Evolutionary conservation across 345 rosid genomes (phyloP).

Genomic region (Brassica juncea): DNA sequence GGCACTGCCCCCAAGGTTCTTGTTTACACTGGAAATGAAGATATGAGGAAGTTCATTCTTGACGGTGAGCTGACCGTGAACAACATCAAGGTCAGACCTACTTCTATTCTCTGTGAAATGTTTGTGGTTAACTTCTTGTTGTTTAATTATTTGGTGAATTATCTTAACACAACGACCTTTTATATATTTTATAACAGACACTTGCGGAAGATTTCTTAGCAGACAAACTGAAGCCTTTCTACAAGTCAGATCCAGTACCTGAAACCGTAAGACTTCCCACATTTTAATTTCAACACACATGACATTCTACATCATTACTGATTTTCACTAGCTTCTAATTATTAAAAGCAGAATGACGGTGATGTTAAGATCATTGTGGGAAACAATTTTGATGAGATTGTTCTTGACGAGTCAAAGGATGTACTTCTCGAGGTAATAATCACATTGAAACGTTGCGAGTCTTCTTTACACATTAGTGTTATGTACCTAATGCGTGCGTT

Average conservation of each 20-base stretch:
- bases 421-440: constrained; percentile 87
- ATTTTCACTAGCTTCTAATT: constrained; percentile 24
- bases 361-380: constrained; percentile 96
- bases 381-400: constrained; percentile 85
- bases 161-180: background rate
- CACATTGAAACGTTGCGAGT: background rate
- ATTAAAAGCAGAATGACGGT: constrained; percentile 68
- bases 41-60: constrained; percentile 66
- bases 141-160: background rate
- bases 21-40: constrained; percentile 91
- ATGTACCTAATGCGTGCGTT: constrained; percentile 6
- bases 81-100: constrained; percentile 66
- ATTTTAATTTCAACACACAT: background rate
- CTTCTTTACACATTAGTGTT: constrained; percentile 1
- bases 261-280: constrained; percentile 59
- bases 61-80: constrained; percentile 70
- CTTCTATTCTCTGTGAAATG: background rate
- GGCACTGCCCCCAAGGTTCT: constrained; percentile 81
- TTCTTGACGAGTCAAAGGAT: constrained; percentile 95
- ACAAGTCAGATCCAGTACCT: constrained; percentile 92
- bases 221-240: constrained; percentile 89
- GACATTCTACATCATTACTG: constrained; percentile 18
- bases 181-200: constrained; percentile 41
- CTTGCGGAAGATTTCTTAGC: constrained; percentile 77
- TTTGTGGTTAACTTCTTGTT: background rate